phyloP scores from a whole-genome alignment of 2,329 filamentous ascomycete genomes.

The Cercospora sp. region DNA sequence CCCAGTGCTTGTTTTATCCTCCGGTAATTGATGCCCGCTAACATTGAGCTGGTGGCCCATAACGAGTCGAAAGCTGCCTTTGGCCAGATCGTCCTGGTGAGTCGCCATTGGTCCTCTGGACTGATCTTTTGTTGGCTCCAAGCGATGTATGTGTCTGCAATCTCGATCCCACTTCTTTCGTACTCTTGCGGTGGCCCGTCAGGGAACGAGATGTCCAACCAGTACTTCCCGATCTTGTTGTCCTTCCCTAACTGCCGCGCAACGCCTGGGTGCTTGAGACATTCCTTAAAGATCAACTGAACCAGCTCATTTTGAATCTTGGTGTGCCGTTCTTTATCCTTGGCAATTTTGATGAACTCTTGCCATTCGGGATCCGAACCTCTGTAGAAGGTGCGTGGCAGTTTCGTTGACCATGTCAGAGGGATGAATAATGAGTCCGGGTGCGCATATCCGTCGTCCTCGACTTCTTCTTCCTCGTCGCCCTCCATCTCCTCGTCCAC shows the following conservation, averaged over 20 bases:
- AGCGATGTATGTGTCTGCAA: conserved; percentile 43
- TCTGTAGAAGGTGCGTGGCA: conserved; percentile 48
- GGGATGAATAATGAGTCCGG: conserved; percentile 51
- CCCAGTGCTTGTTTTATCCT: conserved; percentile 42
- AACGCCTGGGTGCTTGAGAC: conserved; percentile 37
- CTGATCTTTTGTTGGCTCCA: conserved; percentile 45
- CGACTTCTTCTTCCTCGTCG: conserved; percentile 36
- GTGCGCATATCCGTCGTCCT: conserved; percentile 38
- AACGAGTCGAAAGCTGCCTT: conserved; percentile 39
- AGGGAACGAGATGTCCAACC: conserved; percentile 53
- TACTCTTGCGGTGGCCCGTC: conserved; percentile 52
- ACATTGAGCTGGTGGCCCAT: conserved; percentile 39
- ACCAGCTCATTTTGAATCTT: conserved; percentile 47
- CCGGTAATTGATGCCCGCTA: conserved; percentile 41
- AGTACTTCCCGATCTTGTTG: conserved; percentile 44
- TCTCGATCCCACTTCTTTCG: conserved; percentile 49
- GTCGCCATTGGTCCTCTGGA: conserved; percentile 44
- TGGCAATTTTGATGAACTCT: conserved; percentile 50
- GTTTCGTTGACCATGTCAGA: conserved; percentile 48
- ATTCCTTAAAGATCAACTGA: conserved; percentile 37
- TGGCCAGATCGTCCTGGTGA: conserved; percentile 44
- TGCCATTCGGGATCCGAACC: conserved; percentile 58
- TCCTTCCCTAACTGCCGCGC: conserved; percentile 43
- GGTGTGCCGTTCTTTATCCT: conserved; percentile 44
- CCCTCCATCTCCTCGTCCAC: conserved; percentile 21